Evolutionary conservation across 805 yeast genomes (phyloP), one percentile per base, ranked within the genome.

Genomic region (Candida alai): DNA sequence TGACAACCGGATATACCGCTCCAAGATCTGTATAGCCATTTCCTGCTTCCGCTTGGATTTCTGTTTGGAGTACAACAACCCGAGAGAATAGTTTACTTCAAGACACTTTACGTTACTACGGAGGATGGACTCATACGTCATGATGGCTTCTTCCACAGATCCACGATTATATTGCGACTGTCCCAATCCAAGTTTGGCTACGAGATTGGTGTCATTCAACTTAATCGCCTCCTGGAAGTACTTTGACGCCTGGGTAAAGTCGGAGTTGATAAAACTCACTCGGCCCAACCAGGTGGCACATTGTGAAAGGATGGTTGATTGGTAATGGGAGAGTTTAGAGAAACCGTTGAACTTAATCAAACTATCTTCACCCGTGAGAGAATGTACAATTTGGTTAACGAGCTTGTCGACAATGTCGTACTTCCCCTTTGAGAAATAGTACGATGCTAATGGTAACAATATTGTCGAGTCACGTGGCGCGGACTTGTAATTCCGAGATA

Each of bases 261-360:
- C 85, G 1, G 65, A 60, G 18, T 70, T 54, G 5, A 67, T 68
- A 45, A 80, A 89, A 32, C 75, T 68, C 12, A 84, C 80, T 55
- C 97, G 74, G 3, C 87, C 98, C 36, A 80, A 67, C 97, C 97
- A 93, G 48, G 84, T 84, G 2, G 67, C 50, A 33, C 62, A 49
- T 39, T 55, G 62, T 2, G 71, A 62, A 28, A 62, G 54, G 5
- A 62, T 35, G 20, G 47, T 56, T n/a, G 58, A 41, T 19, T 58
- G 56, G 38, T 47, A 61, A 13, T 48, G 41, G 8, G 65, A 48
- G 13, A 58, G 36, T 24, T 49, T 54, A 11, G 42, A 37, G 22
- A 45, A 40, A 19, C 38, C 37, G 18, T 40, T 39, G 22, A 47
- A 45, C 19, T 43, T 47, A 22, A 36, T 36, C 5, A 46, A 28